Evolutionary conservation across 1,139 yeast species (phyloP).

Genomic region (Kodamaea alishanica): DNA sequence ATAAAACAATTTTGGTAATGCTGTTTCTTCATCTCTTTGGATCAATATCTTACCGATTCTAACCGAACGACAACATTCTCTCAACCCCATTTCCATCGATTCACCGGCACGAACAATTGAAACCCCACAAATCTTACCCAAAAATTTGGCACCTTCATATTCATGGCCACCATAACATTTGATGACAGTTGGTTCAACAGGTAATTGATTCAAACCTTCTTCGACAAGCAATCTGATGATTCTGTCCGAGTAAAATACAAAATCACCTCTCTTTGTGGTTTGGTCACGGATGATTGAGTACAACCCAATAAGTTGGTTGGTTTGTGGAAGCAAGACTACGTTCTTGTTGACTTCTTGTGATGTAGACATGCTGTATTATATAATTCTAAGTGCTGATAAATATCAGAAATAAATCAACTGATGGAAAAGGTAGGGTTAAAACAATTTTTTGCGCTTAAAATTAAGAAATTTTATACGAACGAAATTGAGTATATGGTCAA

Average conservation of each 20-base stretch:
- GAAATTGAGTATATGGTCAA: too few species aligned
- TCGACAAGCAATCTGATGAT: slow-evolving; percentile 90
- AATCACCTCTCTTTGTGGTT: slow-evolving; percentile 78
- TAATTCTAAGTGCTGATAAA: not conserved
- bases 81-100: slow-evolving; percentile 95
- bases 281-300: slow-evolving; percentile 87
- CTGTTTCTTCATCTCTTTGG: slow-evolving; percentile 94
- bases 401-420: too few species aligned
- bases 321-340: slow-evolving; percentile 75
- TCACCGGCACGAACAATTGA: slow-evolving; percentile 98
- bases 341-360: slow-evolving; percentile 35
- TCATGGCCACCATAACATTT: slow-evolving; percentile 73
- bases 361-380: slow-evolving; percentile 17
- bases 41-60: slow-evolving; percentile 93
- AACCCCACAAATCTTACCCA: slow-evolving; percentile 95
- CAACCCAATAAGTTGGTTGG: slow-evolving; percentile 82
- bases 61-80: slow-evolving; percentile 93
- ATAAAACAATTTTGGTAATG: slow-evolving; percentile 73
- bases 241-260: slow-evolving; percentile 91
- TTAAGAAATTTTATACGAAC: too few species aligned
- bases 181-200: slow-evolving; percentile 66
- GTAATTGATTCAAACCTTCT: slow-evolving; percentile 89
- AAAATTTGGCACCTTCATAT: slow-evolving; percentile 76
- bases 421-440: too few species aligned
- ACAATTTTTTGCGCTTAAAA: too few species aligned